Evolutionary conservation across 805 yeast genomes (phyloP), one percentile per base, ranked within the genome.

Genomic region (Yarrowia sp.): DNA sequence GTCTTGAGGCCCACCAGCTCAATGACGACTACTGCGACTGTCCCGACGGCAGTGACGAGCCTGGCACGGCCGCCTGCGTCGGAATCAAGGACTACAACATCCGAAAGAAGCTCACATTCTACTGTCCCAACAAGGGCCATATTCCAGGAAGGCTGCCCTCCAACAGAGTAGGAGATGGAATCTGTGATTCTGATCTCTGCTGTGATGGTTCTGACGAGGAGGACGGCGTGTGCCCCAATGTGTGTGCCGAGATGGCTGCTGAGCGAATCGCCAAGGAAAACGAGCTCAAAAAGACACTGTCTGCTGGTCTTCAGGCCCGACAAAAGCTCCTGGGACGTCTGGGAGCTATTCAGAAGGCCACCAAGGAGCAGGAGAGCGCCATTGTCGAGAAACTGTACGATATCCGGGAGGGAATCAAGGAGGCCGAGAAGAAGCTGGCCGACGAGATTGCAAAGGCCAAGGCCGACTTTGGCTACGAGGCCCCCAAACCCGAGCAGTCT

Each of bases 21-120:
- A 94, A 94, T 76, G 98, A 95, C 77, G 89, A 92, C 73, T 89
- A 84, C 75, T 94, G 98, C 79, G 98, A 95, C 75, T 94, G 98
- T 80, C 98, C 98, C 0, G 99, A 95, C 79, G 98, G 98, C 0
- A 87, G 93, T 5, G 99, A 95, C 79, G 98, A 95, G 77, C 97
- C 98, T 0, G 98, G 98, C 0, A 94, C 98, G 0, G 81, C 89
- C 48, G 97, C 97, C 0, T 94, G 98, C 77, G 74, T 80, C 14
- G 56, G 56, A 38, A 63, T 63, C 55, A 49, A 63, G 46, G 67
- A 63, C 67, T 49, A 48, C 40, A n/a, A 48, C 5, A 7, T 63
- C n/a, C 67, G 67, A 9, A 64, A 72, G 8, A 78, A 79, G n/a
- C 72, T 73, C 58, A 48, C 56, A 36, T 93, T 92, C 74, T 92